Conservation (phyloP, 148 eudicot species). For the Mesembryanthemum crystallinum region DNA sequence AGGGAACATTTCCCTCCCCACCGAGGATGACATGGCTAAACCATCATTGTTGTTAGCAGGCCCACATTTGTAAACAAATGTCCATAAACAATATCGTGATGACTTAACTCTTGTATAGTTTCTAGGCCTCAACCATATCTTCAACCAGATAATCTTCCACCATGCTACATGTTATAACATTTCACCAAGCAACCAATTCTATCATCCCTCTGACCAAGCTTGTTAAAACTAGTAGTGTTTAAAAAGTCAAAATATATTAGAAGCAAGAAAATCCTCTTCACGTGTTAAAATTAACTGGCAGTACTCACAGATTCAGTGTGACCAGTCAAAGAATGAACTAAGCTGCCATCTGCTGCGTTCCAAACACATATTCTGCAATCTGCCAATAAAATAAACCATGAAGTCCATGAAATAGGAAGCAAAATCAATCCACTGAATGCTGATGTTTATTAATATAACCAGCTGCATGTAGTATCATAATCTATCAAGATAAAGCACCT, state of each 20-base stretch:
- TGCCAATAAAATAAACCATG: conserved; percentile 32
- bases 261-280: conserved; percentile 9
- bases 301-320: conserved; percentile 88
- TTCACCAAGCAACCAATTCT: not conserved
- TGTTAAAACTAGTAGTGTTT: not conserved
- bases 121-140: too few species aligned
- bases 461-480: not conserved
- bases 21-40: too few species aligned
- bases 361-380: conserved; percentile 99
- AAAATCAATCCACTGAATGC: not conserved
- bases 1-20: too few species aligned
- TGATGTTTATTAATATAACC: not conserved
- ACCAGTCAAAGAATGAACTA: conserved; percentile 98
- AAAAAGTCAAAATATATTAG: not conserved
- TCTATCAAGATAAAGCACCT: not conserved
- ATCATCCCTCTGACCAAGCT: not conserved
- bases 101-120: too few species aligned
- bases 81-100: too few species aligned
- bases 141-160: not conserved
- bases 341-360: conserved; percentile 99
- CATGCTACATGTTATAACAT: not conserved
- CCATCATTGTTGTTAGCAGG: too few species aligned
- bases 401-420: conserved; percentile 1
- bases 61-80: too few species aligned
- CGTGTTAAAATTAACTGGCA: conserved; percentile 1